phyloP scores from a whole-genome alignment of 768 basidiomycete species.

The Amanita pseudoporphyria region DNA sequence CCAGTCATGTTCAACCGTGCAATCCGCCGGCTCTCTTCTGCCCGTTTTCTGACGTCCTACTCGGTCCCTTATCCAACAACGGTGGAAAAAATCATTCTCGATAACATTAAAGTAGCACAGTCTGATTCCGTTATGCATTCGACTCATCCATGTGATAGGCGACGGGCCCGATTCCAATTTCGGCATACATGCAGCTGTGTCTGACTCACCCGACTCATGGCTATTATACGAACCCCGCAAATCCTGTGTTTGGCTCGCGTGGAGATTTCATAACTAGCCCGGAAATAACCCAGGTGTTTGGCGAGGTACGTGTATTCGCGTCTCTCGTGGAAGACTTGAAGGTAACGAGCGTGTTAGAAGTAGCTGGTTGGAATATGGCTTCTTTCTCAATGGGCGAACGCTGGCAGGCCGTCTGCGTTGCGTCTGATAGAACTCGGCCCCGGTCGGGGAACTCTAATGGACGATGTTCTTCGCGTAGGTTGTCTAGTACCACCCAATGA shows the following conservation, averaged over 20 bases:
- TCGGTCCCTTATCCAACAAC: slow-evolving; percentile 20
- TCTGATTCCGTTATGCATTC: not conserved
- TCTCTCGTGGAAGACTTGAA: slow-evolving; percentile 9
- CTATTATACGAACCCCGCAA: slow-evolving; percentile 75
- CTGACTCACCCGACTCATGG: slow-evolving; percentile 85
- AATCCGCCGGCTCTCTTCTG: not conserved
- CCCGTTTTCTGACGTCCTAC: not conserved
- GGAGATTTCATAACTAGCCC: slow-evolving; percentile 98
- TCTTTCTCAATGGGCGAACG: slow-evolving; percentile 59
- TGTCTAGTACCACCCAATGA: not conserved
- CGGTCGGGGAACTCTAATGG: slow-evolving; percentile 86
- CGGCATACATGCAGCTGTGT: slow-evolving; percentile 88
- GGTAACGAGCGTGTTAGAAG: slow-evolving; percentile 29
- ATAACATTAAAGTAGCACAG: slow-evolving; percentile 57
- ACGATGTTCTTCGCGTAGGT: slow-evolving; percentile 77
- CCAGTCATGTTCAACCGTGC: not conserved
- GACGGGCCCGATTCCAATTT: slow-evolving; percentile 81
- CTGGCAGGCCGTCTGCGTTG: slow-evolving; percentile 38
- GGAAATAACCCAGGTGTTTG: slow-evolving; percentile 93
- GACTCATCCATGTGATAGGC: slow-evolving; percentile 37
- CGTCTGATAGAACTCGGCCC: slow-evolving; percentile 90
- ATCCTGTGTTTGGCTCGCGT: slow-evolving; percentile 71
- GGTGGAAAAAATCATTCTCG: slow-evolving; percentile 58
- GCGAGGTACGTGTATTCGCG: slow-evolving; percentile 60
- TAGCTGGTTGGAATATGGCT: slow-evolving; percentile 89